These are phyloP conservation scores for Clonostachys chloroleuca DNA, from an alignment of 2,329 filamentous ascomycete genomes.

Conservation along the genomic window DNA sequence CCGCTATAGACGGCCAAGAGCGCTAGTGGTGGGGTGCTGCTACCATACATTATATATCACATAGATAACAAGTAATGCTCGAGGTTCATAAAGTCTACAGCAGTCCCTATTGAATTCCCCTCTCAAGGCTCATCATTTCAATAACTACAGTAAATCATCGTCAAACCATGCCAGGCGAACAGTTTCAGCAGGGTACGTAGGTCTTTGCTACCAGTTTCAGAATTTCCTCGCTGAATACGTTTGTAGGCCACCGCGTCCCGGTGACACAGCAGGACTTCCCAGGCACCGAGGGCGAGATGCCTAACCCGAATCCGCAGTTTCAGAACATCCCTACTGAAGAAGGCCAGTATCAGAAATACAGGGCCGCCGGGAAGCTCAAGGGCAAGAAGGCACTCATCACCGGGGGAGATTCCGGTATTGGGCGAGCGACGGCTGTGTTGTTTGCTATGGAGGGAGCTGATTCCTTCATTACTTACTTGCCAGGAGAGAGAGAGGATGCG, in stretches of 20 bases:
- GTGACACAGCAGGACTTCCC: conserved; percentile 19
- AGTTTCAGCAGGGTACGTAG: conserved; percentile 1
- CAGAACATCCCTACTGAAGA: conserved; percentile 64
- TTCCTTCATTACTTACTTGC: conserved; percentile 68
- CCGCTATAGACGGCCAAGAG: too few relatives aligned
- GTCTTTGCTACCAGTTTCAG: not conserved
- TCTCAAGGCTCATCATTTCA: too few relatives aligned
- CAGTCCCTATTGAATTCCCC: too few relatives aligned
- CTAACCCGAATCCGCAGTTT: conserved; percentile 44
- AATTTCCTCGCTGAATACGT: not conserved
- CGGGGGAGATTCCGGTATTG: conserved; percentile 76
- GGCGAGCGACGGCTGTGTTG: conserved; percentile 68
- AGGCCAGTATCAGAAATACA: conserved; percentile 66
- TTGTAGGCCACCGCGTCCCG: conserved; percentile 8
- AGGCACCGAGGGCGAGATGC: conserved; percentile 18
- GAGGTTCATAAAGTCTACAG: too few relatives aligned
- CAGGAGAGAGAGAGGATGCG: conserved; percentile 72
- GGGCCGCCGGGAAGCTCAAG: conserved; percentile 69
- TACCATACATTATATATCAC: too few relatives aligned
- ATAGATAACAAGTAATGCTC: too few relatives aligned
- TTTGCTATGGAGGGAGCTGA: conserved; percentile 80
- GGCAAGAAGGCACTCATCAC: conserved; percentile 77
- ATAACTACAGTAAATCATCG: too few relatives aligned
- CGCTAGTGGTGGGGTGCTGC: too few relatives aligned
- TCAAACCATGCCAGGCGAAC: not conserved